phyloP scores from a whole-genome alignment of 129 eudicot genomes.

The carrot (Daucus carota) region DNA sequence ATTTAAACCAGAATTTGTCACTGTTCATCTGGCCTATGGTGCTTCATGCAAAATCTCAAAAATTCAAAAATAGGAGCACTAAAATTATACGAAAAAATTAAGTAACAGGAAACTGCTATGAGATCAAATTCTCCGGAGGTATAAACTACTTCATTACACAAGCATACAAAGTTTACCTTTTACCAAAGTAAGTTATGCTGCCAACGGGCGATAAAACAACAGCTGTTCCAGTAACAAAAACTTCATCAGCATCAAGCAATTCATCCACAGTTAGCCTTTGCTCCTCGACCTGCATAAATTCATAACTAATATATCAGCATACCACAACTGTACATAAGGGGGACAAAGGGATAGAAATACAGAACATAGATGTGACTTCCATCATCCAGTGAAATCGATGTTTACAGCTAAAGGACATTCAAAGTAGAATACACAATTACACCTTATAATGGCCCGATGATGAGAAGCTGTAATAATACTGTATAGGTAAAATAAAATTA shows the following conservation, averaged over 20 bases:
- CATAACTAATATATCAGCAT: neutral
- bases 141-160: neutral
- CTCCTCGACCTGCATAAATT: conserved; percentile 65
- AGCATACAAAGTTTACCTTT: conserved; percentile 36
- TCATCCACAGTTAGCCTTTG: conserved; percentile 55
- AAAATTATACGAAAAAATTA: neutral
- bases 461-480: neutral
- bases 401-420: neutral
- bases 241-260: conserved; percentile 85
- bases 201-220: conserved; percentile 86
- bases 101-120: neutral
- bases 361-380: neutral
- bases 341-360: neutral
- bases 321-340: neutral
- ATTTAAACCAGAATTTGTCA: neutral
- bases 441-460: neutral
- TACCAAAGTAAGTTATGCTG: conserved; percentile 64
- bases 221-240: conserved; percentile 87
- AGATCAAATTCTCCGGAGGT: neutral
- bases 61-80: neutral
- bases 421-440: neutral
- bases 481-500: neutral
- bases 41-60: neutral
- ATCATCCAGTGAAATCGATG: neutral
- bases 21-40: neutral